Base-by-base conservation (phyloP, 2,329 filamentous ascomycete genomes). In the Pseudogymnoascus sp. region DNA sequence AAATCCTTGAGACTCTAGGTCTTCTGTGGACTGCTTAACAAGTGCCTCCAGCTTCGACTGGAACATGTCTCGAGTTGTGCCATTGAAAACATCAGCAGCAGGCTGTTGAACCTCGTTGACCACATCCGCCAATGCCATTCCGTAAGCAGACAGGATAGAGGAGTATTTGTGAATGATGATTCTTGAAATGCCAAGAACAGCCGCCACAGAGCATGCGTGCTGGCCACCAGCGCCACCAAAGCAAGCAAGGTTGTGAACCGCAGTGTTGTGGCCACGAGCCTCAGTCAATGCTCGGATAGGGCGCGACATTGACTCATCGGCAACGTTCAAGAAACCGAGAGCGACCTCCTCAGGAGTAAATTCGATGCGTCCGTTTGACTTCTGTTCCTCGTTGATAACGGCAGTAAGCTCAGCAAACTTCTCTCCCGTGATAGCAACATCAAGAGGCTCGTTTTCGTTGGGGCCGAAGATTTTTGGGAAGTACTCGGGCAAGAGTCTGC, bases 391-490 rank as follows among this genome's bases (percentile, higher is more conserved):
- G 68, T 96, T 93, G 70, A 96, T 89, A 68, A 90, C 81, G 35
- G 88, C 81, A 0, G 91, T 86, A 9, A 97, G 78, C 66, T 91
- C 85, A 64, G 88, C 81, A 66, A 97, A 90, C 0, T 89, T 82
- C 68, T 83, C 85, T 71, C 85, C 83, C 68, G 90, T 95, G 0
- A 89, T 88, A 59, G 88, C 83, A 1, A 83, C 78, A 70, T 96
- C 92, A 1, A 97, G 76, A 0, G 87, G 86, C 71, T 93, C 83
- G 61, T 96, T 81, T 72, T 97, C 93, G 38, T 92, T 88, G 72
- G 90, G 88, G 52, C 93, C 93, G 69, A 97, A 96, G 63, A 97
- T 96, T 73, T 93, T 93, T 0, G 92, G 92, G 71, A 96, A 96
- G 78, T 93, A 95, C 64, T 95, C 90, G 0, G 93, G 91, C 1